phyloP scores from a whole-genome alignment of 2,329 filamentous ascomycete species.

The Aspergillus niger region DNA sequence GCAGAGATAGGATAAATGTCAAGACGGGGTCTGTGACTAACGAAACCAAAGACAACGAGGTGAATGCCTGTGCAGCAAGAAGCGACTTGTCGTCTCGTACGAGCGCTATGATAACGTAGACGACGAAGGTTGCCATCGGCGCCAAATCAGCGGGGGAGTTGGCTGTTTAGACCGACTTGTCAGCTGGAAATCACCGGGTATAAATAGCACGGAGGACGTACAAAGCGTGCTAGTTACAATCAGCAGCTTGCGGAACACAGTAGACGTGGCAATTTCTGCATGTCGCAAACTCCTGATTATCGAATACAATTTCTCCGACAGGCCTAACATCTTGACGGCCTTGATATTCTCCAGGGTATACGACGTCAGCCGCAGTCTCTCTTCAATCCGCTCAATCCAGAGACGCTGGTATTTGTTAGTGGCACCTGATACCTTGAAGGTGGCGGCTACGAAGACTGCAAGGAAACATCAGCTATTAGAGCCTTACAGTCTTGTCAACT shows the following conservation, averaged over 20 bases:
- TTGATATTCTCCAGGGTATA: slow-evolving; percentile 47
- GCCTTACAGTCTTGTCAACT: too few species aligned
- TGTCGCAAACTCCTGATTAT: slow-evolving; percentile 28
- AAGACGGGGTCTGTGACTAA: slow-evolving; percentile 28
- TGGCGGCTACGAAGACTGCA: too few species aligned
- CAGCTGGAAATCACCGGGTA: neutral
- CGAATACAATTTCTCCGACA: slow-evolving; percentile 35
- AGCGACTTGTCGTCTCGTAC: slow-evolving; percentile 18
- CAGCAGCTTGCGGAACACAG: slow-evolving; percentile 19
- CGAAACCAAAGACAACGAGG: slow-evolving; percentile 30
- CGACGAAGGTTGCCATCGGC: slow-evolving; percentile 32
- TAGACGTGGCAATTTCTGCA: slow-evolving; percentile 16
- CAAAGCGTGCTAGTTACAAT: slow-evolving; percentile 15
- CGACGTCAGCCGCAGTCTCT: slow-evolving; percentile 44
- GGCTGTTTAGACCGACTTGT: neutral
- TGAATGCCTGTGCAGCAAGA: slow-evolving; percentile 28
- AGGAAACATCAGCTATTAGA: too few species aligned
- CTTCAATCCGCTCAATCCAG: slow-evolving; percentile 48
- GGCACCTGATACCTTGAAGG: neutral
- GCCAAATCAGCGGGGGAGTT: slow-evolving; percentile 27
- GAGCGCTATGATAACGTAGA: slow-evolving; percentile 25
- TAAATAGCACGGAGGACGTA: neutral
- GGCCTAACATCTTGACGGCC: slow-evolving; percentile 46
- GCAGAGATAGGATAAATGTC: slow-evolving; percentile 30
- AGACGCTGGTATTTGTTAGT: slow-evolving; percentile 1